phyloP scores from a whole-genome alignment of 306 rosid genomes.

The Sophora flavescens region DNA sequence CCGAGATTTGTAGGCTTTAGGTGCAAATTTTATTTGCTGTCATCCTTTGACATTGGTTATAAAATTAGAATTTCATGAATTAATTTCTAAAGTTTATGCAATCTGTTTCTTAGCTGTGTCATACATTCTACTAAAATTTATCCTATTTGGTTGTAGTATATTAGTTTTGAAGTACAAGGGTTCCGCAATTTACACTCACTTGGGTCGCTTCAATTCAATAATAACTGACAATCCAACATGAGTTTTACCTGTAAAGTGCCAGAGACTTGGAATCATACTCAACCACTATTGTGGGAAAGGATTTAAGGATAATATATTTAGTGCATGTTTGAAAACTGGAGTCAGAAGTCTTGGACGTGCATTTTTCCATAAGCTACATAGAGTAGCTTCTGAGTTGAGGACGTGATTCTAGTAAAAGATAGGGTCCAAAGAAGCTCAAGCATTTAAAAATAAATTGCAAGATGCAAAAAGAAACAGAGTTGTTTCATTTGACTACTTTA shows the following conservation, averaged over 20 bases:
- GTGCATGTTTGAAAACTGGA: too few relatives aligned
- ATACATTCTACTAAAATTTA: not conserved
- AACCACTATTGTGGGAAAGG: not conserved
- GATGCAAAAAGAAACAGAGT: conserved; percentile 8
- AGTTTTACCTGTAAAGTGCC: not conserved
- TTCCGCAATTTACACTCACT: not conserved
- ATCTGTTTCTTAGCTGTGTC: not conserved
- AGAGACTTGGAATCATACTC: conserved; percentile 1
- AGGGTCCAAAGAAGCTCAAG: not conserved
- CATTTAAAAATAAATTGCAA: conserved; percentile 28
- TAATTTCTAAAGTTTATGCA: not conserved
- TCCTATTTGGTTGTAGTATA: not conserved
- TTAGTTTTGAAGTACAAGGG: not conserved
- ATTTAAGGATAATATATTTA: not conserved
- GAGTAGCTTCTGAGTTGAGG: too few relatives aligned
- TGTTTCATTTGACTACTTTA: not conserved
- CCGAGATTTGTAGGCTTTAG: conserved; percentile 54
- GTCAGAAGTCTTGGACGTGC: too few relatives aligned
- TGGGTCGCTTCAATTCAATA: not conserved
- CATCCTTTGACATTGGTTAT: conserved; percentile 39
- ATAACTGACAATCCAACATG: not conserved
- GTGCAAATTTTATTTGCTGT: conserved; percentile 38
- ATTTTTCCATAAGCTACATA: too few relatives aligned
- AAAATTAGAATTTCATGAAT: conserved; percentile 4
- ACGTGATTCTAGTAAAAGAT: too few relatives aligned